These are phyloP conservation scores for Amaranthus tricolor DNA, from an alignment of 179 eudicot genomes.

Conservation along the genomic window DNA sequence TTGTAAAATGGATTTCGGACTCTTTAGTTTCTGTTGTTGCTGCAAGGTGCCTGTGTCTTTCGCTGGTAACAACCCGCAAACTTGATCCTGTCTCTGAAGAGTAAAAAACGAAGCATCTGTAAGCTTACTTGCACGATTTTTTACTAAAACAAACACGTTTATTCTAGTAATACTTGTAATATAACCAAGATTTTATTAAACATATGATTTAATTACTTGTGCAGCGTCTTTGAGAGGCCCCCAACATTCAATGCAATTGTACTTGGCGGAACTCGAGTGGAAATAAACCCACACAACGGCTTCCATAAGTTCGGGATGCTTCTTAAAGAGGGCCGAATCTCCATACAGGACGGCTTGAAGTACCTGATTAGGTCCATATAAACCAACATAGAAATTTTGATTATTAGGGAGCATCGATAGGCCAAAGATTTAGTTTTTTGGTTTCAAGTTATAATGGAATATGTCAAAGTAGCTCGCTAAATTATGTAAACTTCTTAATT, in stretches of 20 bases:
- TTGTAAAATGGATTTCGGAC: conserved; percentile 73
- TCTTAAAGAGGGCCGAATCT: conserved; percentile 62
- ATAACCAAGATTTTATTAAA: background rate
- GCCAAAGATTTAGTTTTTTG: background rate
- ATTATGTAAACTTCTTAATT: no score
- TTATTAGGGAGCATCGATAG: background rate
- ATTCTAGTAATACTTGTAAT: background rate
- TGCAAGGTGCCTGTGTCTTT: conserved; percentile 27
- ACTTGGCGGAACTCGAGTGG: conserved; percentile 74
- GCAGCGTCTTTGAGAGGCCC: conserved; percentile 86
- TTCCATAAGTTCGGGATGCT: conserved; percentile 66
- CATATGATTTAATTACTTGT: conserved; percentile 36
- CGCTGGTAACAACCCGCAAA: conserved; percentile 30
- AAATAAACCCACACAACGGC: conserved; percentile 77
- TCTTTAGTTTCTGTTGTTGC: conserved; percentile 39
- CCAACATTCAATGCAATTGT: conserved; percentile 82
- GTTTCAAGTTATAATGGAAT: no score
- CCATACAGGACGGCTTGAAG: conserved; percentile 78
- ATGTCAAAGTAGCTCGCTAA: no score
- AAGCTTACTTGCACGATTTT: background rate
- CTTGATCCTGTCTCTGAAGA: conserved; percentile 47
- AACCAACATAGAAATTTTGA: background rate
- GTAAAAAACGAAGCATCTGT: background rate
- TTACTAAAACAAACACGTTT: background rate
- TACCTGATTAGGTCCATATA: conserved; percentile 38